phyloP scores from a whole-genome alignment of 2,329 filamentous ascomycete species.

The Curvularia eragrostidis region DNA sequence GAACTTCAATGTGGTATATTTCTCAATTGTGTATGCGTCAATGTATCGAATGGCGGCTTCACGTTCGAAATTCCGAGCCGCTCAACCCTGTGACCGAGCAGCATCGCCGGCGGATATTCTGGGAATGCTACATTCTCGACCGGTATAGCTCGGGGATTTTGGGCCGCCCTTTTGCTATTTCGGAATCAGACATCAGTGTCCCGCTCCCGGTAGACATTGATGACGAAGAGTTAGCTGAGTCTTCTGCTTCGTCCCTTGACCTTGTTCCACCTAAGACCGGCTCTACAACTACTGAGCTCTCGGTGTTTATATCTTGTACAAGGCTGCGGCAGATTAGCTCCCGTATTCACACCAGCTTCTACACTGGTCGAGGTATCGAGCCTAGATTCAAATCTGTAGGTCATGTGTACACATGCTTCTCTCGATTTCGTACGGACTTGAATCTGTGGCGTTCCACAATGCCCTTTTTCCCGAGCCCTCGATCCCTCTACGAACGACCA shows the following conservation, averaged over 20 bases:
- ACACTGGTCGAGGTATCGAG: background rate
- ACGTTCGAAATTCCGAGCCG: conserved; percentile 26
- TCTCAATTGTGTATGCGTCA: conserved; percentile 51
- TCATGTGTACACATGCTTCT: background rate
- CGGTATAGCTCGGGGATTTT: conserved; percentile 54
- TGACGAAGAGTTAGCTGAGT: conserved; percentile 37
- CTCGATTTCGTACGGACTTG: conserved; percentile 44
- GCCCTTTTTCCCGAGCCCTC: conserved; percentile 44
- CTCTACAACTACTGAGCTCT: conserved; percentile 38
- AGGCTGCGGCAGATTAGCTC: conserved; percentile 53
- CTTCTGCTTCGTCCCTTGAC: background rate
- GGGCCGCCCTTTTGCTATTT: conserved; percentile 53
- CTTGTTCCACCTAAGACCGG: background rate
- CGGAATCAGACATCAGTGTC: conserved; percentile 50
- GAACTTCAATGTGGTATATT: conserved; percentile 53
- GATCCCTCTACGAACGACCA: conserved; percentile 53
- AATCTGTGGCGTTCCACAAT: conserved; percentile 46
- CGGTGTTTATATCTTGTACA: conserved; percentile 51
- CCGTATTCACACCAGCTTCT: conserved; percentile 46
- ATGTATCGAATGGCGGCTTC: conserved; percentile 51
- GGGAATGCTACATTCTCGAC: conserved; percentile 57
- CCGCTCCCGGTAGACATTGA: conserved; percentile 47
- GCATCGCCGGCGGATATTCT: conserved; percentile 52
- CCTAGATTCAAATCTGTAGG: background rate
- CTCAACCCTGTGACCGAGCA: conserved; percentile 45